These are phyloP conservation scores for Trichoderma hamatum DNA, from an alignment of 2,329 filamentous ascomycete genomes.

Conservation along the genomic window DNA sequence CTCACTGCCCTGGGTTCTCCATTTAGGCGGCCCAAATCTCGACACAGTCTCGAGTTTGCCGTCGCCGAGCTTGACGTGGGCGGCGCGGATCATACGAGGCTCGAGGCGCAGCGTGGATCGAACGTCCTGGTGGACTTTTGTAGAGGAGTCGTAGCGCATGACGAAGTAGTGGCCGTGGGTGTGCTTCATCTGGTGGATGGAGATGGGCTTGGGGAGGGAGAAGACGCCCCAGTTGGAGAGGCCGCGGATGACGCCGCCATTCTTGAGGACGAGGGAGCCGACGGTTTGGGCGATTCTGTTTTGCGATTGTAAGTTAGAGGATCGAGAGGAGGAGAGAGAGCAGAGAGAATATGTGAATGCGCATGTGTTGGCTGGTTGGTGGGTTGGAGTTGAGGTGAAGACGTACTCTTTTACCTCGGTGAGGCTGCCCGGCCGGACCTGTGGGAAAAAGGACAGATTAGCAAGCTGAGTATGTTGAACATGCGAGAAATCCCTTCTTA, in stretches of 20 bases:
- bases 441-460: constrained; percentile 30
- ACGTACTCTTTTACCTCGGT: constrained; percentile 92
- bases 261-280: constrained; percentile 78
- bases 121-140: constrained; percentile 73
- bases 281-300: constrained; percentile 82
- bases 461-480: neutral
- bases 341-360: constrained; percentile 19
- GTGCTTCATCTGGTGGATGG: constrained; percentile 81
- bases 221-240: constrained; percentile 96
- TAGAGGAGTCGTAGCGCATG: constrained; percentile 88
- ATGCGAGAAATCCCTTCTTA: constrained; percentile 50
- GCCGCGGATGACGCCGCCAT: constrained; percentile 87
- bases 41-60: constrained; percentile 57
- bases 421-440: constrained; percentile 92
- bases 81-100: constrained; percentile 85
- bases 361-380: neutral
- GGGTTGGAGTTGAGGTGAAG: constrained; percentile 16
- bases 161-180: constrained; percentile 93
- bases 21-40: constrained; percentile 54
- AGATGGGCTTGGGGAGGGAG: constrained; percentile 76
- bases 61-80: constrained; percentile 81
- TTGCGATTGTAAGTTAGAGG: constrained; percentile 17
- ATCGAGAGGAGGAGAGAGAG: constrained; percentile 23
- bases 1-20: constrained; percentile 46
- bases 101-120: constrained; percentile 78